Evolutionary conservation across 1,284 basidiomycete genomes (phyloP).

Genomic region (Mycena citricolor): DNA sequence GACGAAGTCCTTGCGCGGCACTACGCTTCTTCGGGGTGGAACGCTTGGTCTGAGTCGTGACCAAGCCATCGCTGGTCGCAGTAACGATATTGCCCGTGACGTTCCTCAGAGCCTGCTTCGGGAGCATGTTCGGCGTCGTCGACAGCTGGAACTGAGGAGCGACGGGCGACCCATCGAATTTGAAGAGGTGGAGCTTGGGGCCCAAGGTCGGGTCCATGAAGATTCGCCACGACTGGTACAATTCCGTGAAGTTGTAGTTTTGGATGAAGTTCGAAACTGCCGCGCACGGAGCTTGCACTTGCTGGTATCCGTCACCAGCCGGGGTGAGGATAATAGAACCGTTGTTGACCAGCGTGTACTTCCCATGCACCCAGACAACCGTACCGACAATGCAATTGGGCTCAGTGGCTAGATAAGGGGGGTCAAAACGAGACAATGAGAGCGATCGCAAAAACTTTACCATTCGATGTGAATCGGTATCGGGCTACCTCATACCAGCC

Average conservation of each 20-base stretch:
- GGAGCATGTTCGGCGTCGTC: slow-evolving; percentile 64
- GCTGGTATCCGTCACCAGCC: slow-evolving; percentile 83
- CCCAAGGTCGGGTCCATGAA: slow-evolving; percentile 54
- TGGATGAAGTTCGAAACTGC: slow-evolving; percentile 84
- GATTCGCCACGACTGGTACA: slow-evolving; percentile 58
- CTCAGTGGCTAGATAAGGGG: slow-evolving; percentile 49
- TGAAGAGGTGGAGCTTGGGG: slow-evolving; percentile 64
- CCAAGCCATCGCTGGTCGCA: slow-evolving; percentile 26
- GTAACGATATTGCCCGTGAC: slow-evolving; percentile 25
- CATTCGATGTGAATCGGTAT: slow-evolving; percentile 85
- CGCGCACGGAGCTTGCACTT: slow-evolving; percentile 88
- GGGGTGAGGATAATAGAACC: slow-evolving; percentile 75
- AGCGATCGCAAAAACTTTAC: slow-evolving; percentile 38
- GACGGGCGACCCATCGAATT: slow-evolving; percentile 62
- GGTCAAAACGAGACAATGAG: slow-evolving; percentile 11
- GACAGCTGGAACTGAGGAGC: slow-evolving; percentile 62
- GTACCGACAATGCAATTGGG: slow-evolving; percentile 84
- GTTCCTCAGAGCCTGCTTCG: slow-evolving; percentile 53
- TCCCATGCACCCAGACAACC: slow-evolving; percentile 87
- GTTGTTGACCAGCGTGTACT: slow-evolving; percentile 64
- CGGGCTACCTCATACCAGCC: slow-evolving; percentile 85
- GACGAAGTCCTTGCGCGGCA: slow-evolving; percentile 29
- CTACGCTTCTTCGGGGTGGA: slow-evolving; percentile 24
- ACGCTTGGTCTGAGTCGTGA: slow-evolving; percentile 18
- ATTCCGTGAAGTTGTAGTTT: slow-evolving; percentile 71